Evolutionary conservation across 768 basidiomycete species (phyloP).

Genomic region (Suillus fuscotomentosus): DNA sequence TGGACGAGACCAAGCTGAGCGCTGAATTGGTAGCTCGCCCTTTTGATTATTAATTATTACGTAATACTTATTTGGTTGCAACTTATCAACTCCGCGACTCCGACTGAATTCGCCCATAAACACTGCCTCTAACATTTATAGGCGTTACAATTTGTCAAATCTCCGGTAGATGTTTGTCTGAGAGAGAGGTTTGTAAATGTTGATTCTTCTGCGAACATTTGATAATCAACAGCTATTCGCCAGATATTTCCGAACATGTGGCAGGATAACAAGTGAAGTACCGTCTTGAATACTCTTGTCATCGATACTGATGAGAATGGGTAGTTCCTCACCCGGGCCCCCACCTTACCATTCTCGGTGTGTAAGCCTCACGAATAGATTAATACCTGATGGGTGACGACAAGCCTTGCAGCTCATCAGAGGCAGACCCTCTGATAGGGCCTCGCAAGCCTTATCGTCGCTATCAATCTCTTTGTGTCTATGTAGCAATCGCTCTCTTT

Average conservation of each 20-base stretch:
- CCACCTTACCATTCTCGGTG: not conserved
- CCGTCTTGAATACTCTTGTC: not conserved
- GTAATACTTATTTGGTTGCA: too few relatives aligned
- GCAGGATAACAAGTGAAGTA: not conserved
- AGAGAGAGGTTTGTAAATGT: not conserved
- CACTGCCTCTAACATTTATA: too few relatives aligned
- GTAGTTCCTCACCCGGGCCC: not conserved
- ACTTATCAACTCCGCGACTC: too few relatives aligned
- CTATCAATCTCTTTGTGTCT: not conserved
- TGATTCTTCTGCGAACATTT: not conserved
- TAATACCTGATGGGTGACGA: not conserved
- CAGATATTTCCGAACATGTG: not conserved
- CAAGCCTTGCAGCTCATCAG: not conserved
- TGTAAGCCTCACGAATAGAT: not conserved
- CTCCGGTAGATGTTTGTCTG: too few relatives aligned
- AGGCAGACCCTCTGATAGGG: not conserved
- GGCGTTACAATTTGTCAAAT: too few relatives aligned
- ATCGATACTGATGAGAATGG: not conserved
- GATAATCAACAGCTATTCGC: not conserved
- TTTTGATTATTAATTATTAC: too few relatives aligned
- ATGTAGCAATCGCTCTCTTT: not conserved
- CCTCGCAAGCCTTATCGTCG: not conserved
- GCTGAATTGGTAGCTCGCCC: too few relatives aligned
- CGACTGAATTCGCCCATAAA: too few relatives aligned
- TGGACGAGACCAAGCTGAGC: too few relatives aligned